phyloP scores from a whole-genome alignment of 768 basidiomycete genomes.

The Phanerodontia chrysosporium region DNA sequence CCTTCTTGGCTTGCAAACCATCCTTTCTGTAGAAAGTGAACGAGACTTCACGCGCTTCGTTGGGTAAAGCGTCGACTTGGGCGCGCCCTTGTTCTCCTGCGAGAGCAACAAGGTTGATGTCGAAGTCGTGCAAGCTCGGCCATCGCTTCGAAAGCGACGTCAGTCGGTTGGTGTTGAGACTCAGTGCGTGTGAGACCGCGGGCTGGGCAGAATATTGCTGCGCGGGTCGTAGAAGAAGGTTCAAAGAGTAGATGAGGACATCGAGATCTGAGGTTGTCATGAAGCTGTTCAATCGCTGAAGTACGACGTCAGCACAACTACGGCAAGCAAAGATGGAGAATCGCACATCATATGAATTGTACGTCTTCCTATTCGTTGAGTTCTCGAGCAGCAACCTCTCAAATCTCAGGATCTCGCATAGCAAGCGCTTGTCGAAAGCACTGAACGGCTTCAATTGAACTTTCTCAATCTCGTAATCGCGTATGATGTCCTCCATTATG shows the following conservation, averaged over 20 bases:
- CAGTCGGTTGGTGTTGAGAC: slow-evolving; percentile 75
- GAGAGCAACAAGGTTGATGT: slow-evolving; percentile 71
- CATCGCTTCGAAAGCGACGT: slow-evolving; percentile 82
- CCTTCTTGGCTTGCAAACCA: slow-evolving; percentile 14
- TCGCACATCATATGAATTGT: slow-evolving; percentile 93
- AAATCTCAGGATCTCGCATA: slow-evolving; percentile 84
- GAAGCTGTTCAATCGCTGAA: slow-evolving; percentile 84
- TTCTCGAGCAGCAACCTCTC: slow-evolving; percentile 91
- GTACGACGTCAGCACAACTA: not conserved
- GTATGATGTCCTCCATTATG: slow-evolving; percentile 78
- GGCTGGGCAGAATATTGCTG: slow-evolving; percentile 93
- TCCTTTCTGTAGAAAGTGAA: slow-evolving; percentile 79
- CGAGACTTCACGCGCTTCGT: slow-evolving; percentile 73
- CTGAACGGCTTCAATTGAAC: slow-evolving; percentile 80
- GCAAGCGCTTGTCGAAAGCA: slow-evolving; percentile 62
- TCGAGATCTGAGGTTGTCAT: slow-evolving; percentile 88
- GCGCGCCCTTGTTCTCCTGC: slow-evolving; percentile 49
- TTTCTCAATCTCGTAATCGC: slow-evolving; percentile 81
- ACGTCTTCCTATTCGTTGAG: slow-evolving; percentile 96
- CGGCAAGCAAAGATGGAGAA: not conserved
- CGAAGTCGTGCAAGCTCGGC: slow-evolving; percentile 78
- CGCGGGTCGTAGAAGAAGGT: slow-evolving; percentile 84
- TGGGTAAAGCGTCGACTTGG: slow-evolving; percentile 59
- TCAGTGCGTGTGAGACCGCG: slow-evolving; percentile 77
- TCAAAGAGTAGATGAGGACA: slow-evolving; percentile 76